phyloP scores from a whole-genome alignment of 805 yeast species.

The Torulaspora delbrueckii region DNA sequence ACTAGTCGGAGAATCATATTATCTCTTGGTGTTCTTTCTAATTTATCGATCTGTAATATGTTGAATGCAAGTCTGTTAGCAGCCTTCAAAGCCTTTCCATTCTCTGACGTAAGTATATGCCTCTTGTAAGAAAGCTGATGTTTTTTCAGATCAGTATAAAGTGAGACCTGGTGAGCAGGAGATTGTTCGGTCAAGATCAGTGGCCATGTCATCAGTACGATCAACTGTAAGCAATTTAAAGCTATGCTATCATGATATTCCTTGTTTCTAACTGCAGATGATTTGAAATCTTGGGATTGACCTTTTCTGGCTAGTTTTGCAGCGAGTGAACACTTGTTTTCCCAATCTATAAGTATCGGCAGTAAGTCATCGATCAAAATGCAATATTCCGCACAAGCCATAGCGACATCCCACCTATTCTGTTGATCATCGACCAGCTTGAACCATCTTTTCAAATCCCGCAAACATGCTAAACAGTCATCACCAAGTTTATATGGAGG shows the following conservation, averaged over 20 bases:
- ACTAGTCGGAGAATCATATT: slow-evolving; percentile 67
- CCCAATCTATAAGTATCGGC: slow-evolving; percentile 74
- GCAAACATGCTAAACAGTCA: slow-evolving; percentile 69
- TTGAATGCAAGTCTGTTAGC: slow-evolving; percentile 65
- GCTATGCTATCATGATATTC: slow-evolving; percentile 53
- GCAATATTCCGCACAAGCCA: slow-evolving; percentile 78
- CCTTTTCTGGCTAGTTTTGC: slow-evolving; percentile 19
- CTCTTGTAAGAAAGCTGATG: slow-evolving; percentile 71
- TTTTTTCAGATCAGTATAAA: slow-evolving; percentile 56
- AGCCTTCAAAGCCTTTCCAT: slow-evolving; percentile 63
- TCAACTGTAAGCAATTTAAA: slow-evolving; percentile 65
- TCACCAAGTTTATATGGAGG: slow-evolving; percentile 75
- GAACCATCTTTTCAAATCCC: slow-evolving; percentile 86
- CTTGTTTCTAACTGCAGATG: slow-evolving; percentile 26
- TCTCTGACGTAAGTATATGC: slow-evolving; percentile 50
- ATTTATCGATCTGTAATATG: slow-evolving; percentile 45
- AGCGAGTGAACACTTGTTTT: slow-evolving; percentile 35
- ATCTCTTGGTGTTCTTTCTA: slow-evolving; percentile 64
- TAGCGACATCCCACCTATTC: slow-evolving; percentile 72
- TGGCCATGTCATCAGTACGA: slow-evolving; percentile 88
- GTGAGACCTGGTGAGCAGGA: slow-evolving; percentile 50
- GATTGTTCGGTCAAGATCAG: slow-evolving; percentile 58
- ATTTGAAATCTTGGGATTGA: slow-evolving; percentile 15
- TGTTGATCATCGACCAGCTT: slow-evolving; percentile 72
- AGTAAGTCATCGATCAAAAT: slow-evolving; percentile 68